Evolutionary conservation across 2,329 filamentous ascomycete species (phyloP), one percentile per base, ranked within the genome.

Genomic region (Cadophora sp.): DNA sequence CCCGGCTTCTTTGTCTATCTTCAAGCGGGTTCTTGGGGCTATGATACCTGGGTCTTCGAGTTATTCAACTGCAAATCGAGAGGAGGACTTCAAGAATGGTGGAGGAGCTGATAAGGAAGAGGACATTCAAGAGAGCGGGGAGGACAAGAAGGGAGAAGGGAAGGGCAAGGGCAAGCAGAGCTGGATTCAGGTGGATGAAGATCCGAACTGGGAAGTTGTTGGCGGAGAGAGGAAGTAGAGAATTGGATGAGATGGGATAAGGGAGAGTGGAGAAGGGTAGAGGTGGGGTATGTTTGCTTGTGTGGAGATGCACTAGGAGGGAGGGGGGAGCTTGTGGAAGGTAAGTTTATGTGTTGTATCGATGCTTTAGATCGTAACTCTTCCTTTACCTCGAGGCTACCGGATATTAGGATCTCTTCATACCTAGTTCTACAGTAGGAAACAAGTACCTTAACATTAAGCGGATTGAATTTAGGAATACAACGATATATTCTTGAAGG

Each of bases 121-220:
- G 2, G 45, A 61, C 16, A 11, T 3, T 22, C 9, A 18, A 48
- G 43, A 50, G 27, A 50, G 27, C n/a, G 30, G n/a, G 2, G 30
- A 59, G n/a, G 13, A 7, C n/a, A 3, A 36, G 55, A 24, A 47
- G 53, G 45, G 45, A 13, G 7, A 22, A 22, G 45, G 45, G 2
- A 48, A 48, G 20, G 45, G 45, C 24, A 9, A 48, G n/a, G 20
- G 20, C 6, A 48, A 48, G n/a, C 45, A 43, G 41, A 50, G 43
- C 3, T 43, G 45, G 41, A 39, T 48, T 24, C 8, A 59, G n/a
- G 51, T 41, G 41, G 43, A 59, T 27, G 20, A 39, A 4, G 50
- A 55, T 16, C 24, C 24, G 50, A 24, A 55, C 16, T 55, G 24
- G 50, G 50, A 47, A 24, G 45, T 22, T 20, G 62, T 48, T n/a